Conservation (phyloP, 2,329 filamentous ascomycete genomes). For the Fusarium xylarioides region DNA sequence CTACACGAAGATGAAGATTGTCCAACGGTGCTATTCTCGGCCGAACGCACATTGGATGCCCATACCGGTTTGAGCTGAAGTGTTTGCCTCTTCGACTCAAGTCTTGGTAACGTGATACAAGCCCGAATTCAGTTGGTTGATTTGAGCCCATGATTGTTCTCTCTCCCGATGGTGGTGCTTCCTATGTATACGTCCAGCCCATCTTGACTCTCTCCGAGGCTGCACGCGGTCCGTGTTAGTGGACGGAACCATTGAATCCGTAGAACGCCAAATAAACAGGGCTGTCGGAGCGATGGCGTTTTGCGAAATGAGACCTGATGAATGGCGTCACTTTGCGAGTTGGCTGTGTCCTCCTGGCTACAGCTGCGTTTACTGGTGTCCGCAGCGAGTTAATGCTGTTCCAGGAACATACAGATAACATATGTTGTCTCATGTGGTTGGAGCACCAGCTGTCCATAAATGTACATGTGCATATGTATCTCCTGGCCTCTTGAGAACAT, state of each 20-base stretch:
- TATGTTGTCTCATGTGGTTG: neutral
- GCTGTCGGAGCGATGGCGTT: neutral
- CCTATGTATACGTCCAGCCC: neutral
- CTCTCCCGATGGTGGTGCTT: neutral
- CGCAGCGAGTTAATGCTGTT: neutral
- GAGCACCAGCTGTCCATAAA: neutral
- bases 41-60: conserved; percentile 3
- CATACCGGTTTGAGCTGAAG: neutral
- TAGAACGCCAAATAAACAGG: conserved; percentile 12
- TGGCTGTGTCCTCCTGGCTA: neutral
- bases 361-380: neutral
- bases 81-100: neutral
- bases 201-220: conserved; percentile 6
- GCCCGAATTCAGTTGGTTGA: neutral
- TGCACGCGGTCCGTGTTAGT: conserved; percentile 15
- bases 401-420: neutral
- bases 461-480: neutral
- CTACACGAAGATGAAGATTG: conserved; percentile 21
- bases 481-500: neutral
- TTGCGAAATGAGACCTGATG: neutral
- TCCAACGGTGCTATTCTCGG: conserved; percentile 39
- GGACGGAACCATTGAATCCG: conserved; percentile 4
- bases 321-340: conserved; percentile 10
- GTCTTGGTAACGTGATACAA: neutral
- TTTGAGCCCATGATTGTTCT: neutral